Evolutionary conservation across 305 asterid genomes (phyloP), one percentile per base, ranked within the genome.

Genomic region (Withania somnifera): DNA sequence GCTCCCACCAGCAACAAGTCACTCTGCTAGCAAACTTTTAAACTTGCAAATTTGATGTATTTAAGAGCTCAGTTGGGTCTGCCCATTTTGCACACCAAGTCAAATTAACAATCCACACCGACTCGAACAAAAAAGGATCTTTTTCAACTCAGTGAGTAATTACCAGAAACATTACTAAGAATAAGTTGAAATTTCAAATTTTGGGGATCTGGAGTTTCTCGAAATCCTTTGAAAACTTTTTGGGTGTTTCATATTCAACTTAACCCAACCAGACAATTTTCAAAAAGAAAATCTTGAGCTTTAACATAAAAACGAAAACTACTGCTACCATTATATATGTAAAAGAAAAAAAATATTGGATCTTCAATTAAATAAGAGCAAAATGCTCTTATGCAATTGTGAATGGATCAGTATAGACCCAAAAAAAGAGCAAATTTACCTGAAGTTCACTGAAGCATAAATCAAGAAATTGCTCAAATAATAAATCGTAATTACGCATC

Each of bases 121-220:
- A 30, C 34, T 30, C 34, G n/a, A n/a, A n/a, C 34, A 30, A 30
- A 30, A 4, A 30, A 30, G 34, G 34, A 30, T 84, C 63, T 15
- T 42, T 28, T 83, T 88, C 71, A 71, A 92, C 83, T 66, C 97
- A 93, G 83, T 1, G 99, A 92, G 89, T 90, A 95, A 85, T 88
- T 91, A 34, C 94, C 94, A 8, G 87, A 47, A 15, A 92, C 85
- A 86, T 93, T 97, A 83, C 45, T 83, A 36, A 92, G 89, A 5
- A 95, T 79, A 10, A 90, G 87, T 85, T 86, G 88, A 67, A 81
- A 84, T 32, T 67, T 50, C 20, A 76, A 69, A 60, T 10, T 47
- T 17, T 53, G 38, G 1, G 88, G 69, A 84, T 84, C 81, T 57
- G 85, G 85, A 11, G 76, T 51, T 20, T 81, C 88, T 22, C 20